Evolutionary conservation across 805 yeast species (phyloP).

Genomic region (Candida coquimbonensis): DNA sequence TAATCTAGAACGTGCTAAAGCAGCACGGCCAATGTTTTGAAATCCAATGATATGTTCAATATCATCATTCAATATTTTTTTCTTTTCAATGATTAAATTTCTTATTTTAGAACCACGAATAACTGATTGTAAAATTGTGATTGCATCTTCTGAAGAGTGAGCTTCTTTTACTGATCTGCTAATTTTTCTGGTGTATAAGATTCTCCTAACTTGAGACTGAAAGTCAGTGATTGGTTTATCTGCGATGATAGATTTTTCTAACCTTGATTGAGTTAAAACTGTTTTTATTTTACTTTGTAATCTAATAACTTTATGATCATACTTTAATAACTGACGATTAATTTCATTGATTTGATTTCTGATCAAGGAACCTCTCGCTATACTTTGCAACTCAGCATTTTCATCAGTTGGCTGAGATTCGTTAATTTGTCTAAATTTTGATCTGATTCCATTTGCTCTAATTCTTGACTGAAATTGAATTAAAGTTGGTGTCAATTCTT

Average conservation of each 20-base stretch:
- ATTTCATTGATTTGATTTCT: conserved; percentile 21
- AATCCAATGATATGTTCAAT: conserved; percentile 27
- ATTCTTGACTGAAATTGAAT: conserved; percentile 29
- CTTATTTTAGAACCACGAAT: conserved; percentile 22
- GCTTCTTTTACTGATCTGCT: conserved; percentile 16
- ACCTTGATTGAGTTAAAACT: not conserved
- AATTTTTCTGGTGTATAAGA: conserved; percentile 17
- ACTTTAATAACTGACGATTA: conserved; percentile 10
- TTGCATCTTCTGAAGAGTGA: conserved; percentile 20
- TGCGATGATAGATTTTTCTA: conserved; percentile 4
- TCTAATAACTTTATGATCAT: conserved; percentile 11
- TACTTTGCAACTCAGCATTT: conserved; percentile 31
- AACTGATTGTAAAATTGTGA: conserved; percentile 35
- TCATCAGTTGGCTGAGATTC: conserved; percentile 8
- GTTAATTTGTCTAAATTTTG: conserved; percentile 1
- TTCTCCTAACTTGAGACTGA: conserved; percentile 34
- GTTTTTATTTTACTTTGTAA: conserved; percentile 17
- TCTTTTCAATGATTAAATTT: not conserved
- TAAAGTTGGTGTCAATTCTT: conserved; percentile 18
- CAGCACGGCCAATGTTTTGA: conserved; percentile 55
- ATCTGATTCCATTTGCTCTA: conserved; percentile 25
- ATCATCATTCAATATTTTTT: not conserved
- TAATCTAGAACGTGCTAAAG: conserved; percentile 19
- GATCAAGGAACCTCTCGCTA: conserved; percentile 32
- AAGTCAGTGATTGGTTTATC: conserved; percentile 21